Evolutionary conservation across 768 basidiomycete species (phyloP), one percentile per base, ranked within the genome.

Genomic region (Podaxis pistillaris): DNA sequence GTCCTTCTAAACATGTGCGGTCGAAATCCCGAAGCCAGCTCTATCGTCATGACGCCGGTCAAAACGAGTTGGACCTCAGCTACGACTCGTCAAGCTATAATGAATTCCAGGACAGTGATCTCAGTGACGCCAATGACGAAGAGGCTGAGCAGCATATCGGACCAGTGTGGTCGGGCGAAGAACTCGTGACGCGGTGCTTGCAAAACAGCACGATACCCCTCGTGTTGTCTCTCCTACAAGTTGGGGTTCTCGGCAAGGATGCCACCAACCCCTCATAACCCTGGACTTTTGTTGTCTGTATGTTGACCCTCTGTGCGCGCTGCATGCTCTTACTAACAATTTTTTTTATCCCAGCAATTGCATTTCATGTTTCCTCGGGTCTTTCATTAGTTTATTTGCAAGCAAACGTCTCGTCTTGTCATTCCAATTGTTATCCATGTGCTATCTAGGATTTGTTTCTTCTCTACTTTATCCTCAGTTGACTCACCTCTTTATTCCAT

Each of bases 151-250:
- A 50, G 24, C 15, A 47, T 30, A 6, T 22, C 5, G 61, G 61
- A 17, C 61, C 61, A 37, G 65, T 86, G 59, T 91, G 89, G 88
- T 90, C 87, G 37, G 87, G 91, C n/a, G 86, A 86, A 61, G 95
- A 96, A 68, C 75, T 98, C 64, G 88, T 92, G 70, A 74, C 89
- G 68, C 84, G 91, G 36, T 96, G 94, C 71, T 86, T 87, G 66
- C 95, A 97, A 73, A 98, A 97, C 68, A 94, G 94, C 70, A 81
- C 91, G 13, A 86, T 98, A 40, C 84, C 91, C 2, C 77, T 86
- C 37, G 85, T 95, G 59, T 80, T 96, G 51, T 83, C 87, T 56
- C 81, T 83, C 65, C 72, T 91, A 51, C 83, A 86, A 69, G 80
- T 83, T 12, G 80, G 79, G 12, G 70, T 77, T 41, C 75, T 81